Evolutionary conservation across 108 stramenopile species (phyloP).

Genomic region (Nitzschia palea): DNA sequence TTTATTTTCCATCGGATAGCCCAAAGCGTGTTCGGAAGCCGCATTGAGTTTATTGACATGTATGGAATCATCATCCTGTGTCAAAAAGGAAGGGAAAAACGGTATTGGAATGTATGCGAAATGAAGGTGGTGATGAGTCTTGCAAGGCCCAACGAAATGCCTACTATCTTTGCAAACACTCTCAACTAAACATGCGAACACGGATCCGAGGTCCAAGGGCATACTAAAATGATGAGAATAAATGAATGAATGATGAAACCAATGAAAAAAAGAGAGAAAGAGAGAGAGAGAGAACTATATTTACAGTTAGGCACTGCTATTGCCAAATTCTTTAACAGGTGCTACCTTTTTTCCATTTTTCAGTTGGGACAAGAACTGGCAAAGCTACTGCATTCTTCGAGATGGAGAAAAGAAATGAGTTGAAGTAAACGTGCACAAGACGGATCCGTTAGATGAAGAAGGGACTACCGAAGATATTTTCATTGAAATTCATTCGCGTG

Average conservation of each 20-base stretch:
- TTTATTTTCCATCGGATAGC: constrained; percentile 35
- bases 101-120: constrained; percentile 74
- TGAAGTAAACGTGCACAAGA: no score
- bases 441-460: no score
- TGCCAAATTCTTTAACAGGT: no score
- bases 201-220: constrained; percentile 76
- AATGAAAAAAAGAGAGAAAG: no score
- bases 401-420: no score
- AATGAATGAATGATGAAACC: background rate
- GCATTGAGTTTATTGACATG: constrained; percentile 75
- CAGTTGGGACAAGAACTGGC: no score
- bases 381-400: no score
- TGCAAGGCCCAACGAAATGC: constrained; percentile 79
- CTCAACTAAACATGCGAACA: constrained; percentile 86
- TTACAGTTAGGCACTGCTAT: no score
- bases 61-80: constrained; percentile 79
- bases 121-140: constrained; percentile 45
- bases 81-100: constrained; percentile 50
- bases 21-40: constrained; percentile 82
- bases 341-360: no score
- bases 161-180: constrained; percentile 84
- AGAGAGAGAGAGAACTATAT: no score
- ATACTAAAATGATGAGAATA: constrained; percentile 40
- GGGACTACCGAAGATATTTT: no score
- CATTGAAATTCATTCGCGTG: no score